phyloP scores from a whole-genome alignment of 306 rosid genomes.

The Glycine soja region DNA sequence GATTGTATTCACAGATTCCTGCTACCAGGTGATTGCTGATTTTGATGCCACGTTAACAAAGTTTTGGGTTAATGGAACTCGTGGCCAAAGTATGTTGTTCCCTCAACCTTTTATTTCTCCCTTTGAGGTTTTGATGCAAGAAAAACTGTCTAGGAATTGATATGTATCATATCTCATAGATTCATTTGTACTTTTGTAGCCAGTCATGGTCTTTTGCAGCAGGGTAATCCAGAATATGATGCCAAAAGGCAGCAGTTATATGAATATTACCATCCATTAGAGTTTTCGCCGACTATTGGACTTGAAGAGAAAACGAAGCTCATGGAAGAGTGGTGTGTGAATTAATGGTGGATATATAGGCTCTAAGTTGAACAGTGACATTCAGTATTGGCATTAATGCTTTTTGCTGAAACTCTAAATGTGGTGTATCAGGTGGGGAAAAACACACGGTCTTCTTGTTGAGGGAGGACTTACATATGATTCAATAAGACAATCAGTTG shows the following conservation, averaged over 20 bases:
- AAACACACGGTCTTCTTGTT: constrained; percentile 77
- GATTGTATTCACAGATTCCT: constrained; percentile 42
- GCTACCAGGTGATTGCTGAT: constrained; percentile 77
- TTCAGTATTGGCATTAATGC: constrained; percentile 15
- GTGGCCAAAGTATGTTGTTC: constrained; percentile 79
- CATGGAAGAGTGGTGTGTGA: constrained; percentile 91
- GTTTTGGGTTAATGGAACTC: constrained; percentile 74
- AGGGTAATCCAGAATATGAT: constrained; percentile 80
- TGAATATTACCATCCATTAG: constrained; percentile 85
- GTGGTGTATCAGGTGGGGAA: constrained; percentile 83
- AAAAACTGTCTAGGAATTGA: constrained; percentile 12
- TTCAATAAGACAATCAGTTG: constrained; percentile 78
- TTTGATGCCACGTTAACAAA: constrained; percentile 89
- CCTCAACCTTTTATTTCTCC: not conserved
- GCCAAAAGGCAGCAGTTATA: constrained; percentile 69
- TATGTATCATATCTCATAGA: constrained; percentile 39
- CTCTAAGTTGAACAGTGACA: constrained; percentile 18
- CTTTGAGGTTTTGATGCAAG: not conserved
- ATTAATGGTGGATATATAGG: no score
- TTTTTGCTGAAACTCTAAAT: constrained; percentile 22
- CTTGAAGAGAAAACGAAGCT: constrained; percentile 83
- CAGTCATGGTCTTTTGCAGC: constrained; percentile 90
- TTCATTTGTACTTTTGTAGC: constrained; percentile 45
- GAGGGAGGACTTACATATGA: constrained; percentile 90
- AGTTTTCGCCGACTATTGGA: constrained; percentile 77